phyloP scores from a whole-genome alignment of 345 rosid species.

The Moricandia moricandioides region DNA sequence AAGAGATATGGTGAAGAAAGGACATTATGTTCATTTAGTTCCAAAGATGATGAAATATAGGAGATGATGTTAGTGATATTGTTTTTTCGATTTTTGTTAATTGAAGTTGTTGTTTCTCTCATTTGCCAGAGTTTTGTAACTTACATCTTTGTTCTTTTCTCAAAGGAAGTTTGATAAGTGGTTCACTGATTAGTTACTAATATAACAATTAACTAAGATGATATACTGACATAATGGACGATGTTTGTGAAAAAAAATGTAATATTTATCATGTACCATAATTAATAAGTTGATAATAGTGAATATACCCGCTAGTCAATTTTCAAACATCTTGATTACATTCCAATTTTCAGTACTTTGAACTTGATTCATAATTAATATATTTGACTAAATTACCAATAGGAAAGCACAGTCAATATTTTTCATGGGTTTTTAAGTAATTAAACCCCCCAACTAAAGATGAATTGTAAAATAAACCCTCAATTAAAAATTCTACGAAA shows the following conservation, averaged over 20 bases:
- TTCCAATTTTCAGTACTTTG: background rate
- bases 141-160: background rate
- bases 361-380: background rate
- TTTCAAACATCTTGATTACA: background rate
- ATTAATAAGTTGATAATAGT: background rate
- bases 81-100: background rate
- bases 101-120: conserved; percentile 27
- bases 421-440: too few relatives aligned
- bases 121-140: conserved; percentile 21
- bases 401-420: background rate
- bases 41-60: conserved; percentile 50
- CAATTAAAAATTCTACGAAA: too few relatives aligned
- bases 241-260: too few relatives aligned
- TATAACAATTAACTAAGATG: background rate
- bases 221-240: too few relatives aligned
- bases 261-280: background rate
- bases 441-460: too few relatives aligned
- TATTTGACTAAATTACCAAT: background rate
- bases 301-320: background rate
- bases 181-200: background rate
- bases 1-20: conserved; percentile 66
- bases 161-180: background rate
- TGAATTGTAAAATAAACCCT: too few relatives aligned
- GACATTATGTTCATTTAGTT: conserved; percentile 60
- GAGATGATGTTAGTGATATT: conserved; percentile 44